Evolutionary conservation across 208 protist genomes (phyloP), one percentile per base, ranked within the genome.

Genomic region (Leishmania mexicana): DNA sequence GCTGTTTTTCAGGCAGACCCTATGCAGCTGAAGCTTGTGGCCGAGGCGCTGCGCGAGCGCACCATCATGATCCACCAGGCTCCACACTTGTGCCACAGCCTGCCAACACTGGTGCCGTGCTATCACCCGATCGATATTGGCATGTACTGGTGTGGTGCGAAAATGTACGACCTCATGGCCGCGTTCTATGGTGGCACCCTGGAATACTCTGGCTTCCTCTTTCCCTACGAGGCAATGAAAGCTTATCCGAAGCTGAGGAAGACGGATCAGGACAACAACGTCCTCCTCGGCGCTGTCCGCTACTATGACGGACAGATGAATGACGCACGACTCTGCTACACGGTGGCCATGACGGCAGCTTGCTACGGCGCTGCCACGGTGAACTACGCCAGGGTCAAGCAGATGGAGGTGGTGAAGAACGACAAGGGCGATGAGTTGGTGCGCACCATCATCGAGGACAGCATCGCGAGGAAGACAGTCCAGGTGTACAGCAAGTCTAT

Each of bases 281-380:
- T 85, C 42, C 92, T 99, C 49, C 79, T 93, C n/a, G 97, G 98
- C 13, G 89, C 93, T 6, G 88, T 99, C 28, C 88, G 98, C 40
- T 99, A 99, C 86, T 99, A 98, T 83, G 98, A 99, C 83, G 98
- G 98, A 5, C 96, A 98, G 88, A 96, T 98, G 89, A 98, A 99
- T 90, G 99, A 99, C 81, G 91, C 98, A 4, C 94, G 99, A n/a
- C 92, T 99, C 83, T 99, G 98, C 86, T 85, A 99, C 51, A 81
- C 84, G 1, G 90, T 98, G 21, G 98, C 97, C 10, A 89, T 99
- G 73, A 99, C 99, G 51, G 98, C 99, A 13, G 92, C 95, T 42
- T 89, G 90, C 21, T 90, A 95, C 76, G 95, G 98, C 49, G 97
- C 99, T 8, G 85, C 92, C n/a, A 94, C 96, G n/a, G 85, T 93